Conservation (phyloP, 2,329 filamentous ascomycete species). For the Pyrenophora graminea region DNA sequence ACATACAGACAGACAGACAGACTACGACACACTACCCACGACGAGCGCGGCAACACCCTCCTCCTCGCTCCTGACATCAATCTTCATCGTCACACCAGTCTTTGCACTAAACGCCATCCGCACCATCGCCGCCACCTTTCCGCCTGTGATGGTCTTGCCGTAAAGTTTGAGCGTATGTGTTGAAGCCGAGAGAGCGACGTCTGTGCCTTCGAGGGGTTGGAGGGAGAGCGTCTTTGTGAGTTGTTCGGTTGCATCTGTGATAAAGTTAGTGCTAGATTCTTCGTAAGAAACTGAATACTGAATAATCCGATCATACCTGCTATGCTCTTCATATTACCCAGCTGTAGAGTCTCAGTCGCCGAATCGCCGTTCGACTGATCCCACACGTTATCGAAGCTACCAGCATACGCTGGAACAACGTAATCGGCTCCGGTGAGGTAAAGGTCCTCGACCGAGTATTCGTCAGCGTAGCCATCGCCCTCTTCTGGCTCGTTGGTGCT, state of each 20-base stretch:
- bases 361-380: constrained; percentile 91
- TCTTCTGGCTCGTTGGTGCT: constrained; percentile 92
- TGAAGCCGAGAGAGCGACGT: constrained; percentile 83
- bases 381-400: constrained; percentile 95
- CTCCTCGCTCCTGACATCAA: constrained; percentile 89
- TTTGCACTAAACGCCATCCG: constrained; percentile 94
- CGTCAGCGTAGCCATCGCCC: constrained; percentile 83
- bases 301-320: constrained; percentile 66
- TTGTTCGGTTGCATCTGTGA: constrained; percentile 85
- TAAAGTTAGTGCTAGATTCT: constrained; percentile 19
- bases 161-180: constrained; percentile 95
- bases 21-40: constrained; percentile 78
- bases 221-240: constrained; percentile 83
- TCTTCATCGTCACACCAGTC: constrained; percentile 93
- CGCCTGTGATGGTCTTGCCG: constrained; percentile 91
- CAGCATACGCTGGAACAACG: constrained; percentile 87
- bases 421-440: constrained; percentile 92
- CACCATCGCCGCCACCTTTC: constrained; percentile 82
- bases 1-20: too few relatives aligned
- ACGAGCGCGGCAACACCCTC: constrained; percentile 85
- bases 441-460: constrained; percentile 94
- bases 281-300: background rate
- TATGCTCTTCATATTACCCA: constrained; percentile 88
- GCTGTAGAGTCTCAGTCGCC: constrained; percentile 85
- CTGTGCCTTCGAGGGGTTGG: constrained; percentile 91